These are phyloP conservation scores for Xylariaceae sp. DNA, from an alignment of 2,329 filamentous ascomycete genomes.

Conservation along the genomic window DNA sequence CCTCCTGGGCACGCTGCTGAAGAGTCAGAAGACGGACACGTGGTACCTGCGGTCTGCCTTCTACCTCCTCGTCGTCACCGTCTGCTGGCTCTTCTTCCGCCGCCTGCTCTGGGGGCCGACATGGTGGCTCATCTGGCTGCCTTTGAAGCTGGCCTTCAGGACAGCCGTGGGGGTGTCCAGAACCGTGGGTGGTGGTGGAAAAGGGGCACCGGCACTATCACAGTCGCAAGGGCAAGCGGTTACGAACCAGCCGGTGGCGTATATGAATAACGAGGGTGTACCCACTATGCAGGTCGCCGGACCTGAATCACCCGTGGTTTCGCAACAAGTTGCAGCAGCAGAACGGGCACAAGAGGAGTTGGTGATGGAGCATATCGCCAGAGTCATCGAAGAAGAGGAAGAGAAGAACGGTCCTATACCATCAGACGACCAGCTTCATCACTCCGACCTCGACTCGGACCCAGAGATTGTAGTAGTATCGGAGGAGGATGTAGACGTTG, in stretches of 20 bases:
- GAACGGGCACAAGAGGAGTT: slow-evolving; percentile 32
- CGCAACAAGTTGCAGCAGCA: slow-evolving; percentile 7
- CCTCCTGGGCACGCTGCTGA: slow-evolving; percentile 71
- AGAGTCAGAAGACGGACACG: slow-evolving; percentile 90
- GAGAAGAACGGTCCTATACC: too few relatives aligned
- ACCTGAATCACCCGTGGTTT: slow-evolving; percentile 2
- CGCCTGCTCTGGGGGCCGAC: slow-evolving; percentile 81
- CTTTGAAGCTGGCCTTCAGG: slow-evolving; percentile 62
- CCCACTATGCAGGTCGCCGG: slow-evolving; percentile 46
- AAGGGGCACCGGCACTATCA: too few relatives aligned
- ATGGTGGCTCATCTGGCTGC: slow-evolving; percentile 85
- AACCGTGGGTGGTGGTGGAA: slow-evolving; percentile 41
- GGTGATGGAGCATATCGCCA: slow-evolving; percentile 49
- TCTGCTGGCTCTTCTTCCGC: slow-evolving; percentile 80
- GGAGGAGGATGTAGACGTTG: neutral
- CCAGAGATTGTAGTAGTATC: slow-evolving; percentile 8
- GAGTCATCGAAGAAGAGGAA: slow-evolving; percentile 39
- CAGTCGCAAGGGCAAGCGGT: too few relatives aligned
- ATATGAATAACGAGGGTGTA: slow-evolving; percentile 36
- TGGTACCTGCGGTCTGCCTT: slow-evolving; percentile 95
- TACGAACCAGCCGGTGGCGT: slow-evolving; percentile 15
- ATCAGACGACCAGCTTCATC: too few relatives aligned
- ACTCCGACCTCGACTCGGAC: slow-evolving; percentile 6
- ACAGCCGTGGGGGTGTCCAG: slow-evolving; percentile 51
- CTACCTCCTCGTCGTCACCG: slow-evolving; percentile 71